phyloP scores from a whole-genome alignment of 805 yeast genomes.

The Ogataea degrootiae region DNA sequence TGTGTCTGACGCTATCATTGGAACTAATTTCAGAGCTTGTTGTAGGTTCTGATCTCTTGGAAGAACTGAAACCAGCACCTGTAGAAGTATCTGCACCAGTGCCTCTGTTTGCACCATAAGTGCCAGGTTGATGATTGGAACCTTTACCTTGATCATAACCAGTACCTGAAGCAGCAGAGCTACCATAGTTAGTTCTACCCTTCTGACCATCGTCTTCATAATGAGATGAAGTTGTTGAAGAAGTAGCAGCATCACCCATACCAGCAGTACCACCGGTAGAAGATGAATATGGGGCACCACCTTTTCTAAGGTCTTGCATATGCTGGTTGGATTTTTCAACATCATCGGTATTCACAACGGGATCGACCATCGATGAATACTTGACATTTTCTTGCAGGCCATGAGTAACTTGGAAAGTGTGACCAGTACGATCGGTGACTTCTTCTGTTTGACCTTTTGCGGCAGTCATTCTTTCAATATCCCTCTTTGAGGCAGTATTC shows the following conservation, averaged over 20 bases:
- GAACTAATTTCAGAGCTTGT: not conserved
- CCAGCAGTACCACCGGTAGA: not conserved
- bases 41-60: too few relatives aligned
- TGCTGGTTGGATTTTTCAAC: constrained; percentile 5
- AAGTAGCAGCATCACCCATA: not conserved
- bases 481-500: constrained; percentile 7
- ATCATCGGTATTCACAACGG: constrained; percentile 18
- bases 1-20: not conserved
- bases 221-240: too few relatives aligned
- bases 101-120: too few relatives aligned
- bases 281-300: not conserved
- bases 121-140: too few relatives aligned
- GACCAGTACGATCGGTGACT: constrained; percentile 5
- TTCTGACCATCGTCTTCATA: not conserved
- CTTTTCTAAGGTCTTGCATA: not conserved
- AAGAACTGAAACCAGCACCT: not conserved
- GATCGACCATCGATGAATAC: constrained; percentile 27
- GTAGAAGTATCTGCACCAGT: not conserved
- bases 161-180: not conserved
- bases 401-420: constrained; percentile 12
- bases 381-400: constrained; percentile 13
- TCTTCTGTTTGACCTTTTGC: constrained; percentile 5
- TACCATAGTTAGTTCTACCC: not conserved
- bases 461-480: constrained; percentile 1
- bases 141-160: not conserved